Percentiles rank a stretch among this genome's conserved stretches.
Conservation (phyloP, 2,329 filamentous ascomycete genomes). For the Aspergillus sp. region DNA sequence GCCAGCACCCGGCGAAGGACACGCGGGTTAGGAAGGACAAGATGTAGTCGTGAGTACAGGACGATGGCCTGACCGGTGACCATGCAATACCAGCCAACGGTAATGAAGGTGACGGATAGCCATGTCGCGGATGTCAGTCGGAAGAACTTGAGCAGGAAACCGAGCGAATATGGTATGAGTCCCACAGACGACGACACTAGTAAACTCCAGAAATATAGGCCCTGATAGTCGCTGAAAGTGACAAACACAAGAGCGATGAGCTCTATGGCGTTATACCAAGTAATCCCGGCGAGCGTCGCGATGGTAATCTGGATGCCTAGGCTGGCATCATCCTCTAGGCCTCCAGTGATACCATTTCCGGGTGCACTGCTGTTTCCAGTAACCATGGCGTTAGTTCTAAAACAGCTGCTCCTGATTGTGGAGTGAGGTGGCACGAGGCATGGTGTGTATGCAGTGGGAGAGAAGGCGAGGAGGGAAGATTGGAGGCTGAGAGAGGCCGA, state of each 20-base stretch:
- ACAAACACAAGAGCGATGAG: slow-evolving; percentile 50
- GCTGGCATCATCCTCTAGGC: slow-evolving; percentile 32
- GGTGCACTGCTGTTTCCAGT: slow-evolving; percentile 21
- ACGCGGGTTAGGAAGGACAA: slow-evolving; percentile 43
- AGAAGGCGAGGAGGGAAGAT: background rate
- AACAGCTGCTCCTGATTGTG: slow-evolving; percentile 2
- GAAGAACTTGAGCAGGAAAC: slow-evolving; percentile 51
- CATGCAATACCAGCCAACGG: slow-evolving; percentile 49
- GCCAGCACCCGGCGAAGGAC: slow-evolving; percentile 42
- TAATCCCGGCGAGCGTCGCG: slow-evolving; percentile 47
- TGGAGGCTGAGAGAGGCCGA: background rate
- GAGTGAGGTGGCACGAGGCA: slow-evolving; percentile 5
- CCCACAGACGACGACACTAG: slow-evolving; percentile 46
- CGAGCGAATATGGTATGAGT: slow-evolving; percentile 47
- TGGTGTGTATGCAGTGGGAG: slow-evolving; percentile 9
- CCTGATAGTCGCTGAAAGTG: slow-evolving; percentile 47
- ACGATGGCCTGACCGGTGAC: slow-evolving; percentile 52
- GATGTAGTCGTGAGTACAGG: slow-evolving; percentile 51
- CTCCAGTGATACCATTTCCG: slow-evolving; percentile 40
- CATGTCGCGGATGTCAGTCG: slow-evolving; percentile 34
- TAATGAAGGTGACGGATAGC: slow-evolving; percentile 45
- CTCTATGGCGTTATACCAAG: slow-evolving; percentile 53
- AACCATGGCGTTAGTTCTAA: slow-evolving; percentile 23
- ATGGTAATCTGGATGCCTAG: slow-evolving; percentile 44
- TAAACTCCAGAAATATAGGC: slow-evolving; percentile 53